phyloP scores from a whole-genome alignment of 331 rosid species.

The Saraca asoca region DNA sequence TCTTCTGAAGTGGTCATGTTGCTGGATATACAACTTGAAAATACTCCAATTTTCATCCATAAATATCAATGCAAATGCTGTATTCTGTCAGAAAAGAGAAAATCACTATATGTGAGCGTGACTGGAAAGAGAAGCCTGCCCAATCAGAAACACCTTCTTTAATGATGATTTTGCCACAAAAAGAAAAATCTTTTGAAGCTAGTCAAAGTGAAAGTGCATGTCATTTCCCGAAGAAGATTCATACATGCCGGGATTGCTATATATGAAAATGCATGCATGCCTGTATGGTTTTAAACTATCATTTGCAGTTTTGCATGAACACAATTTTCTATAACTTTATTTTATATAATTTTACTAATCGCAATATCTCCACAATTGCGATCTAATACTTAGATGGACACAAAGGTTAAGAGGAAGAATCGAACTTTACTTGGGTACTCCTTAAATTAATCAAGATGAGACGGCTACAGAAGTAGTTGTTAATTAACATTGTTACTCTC shows the following conservation, averaged over 20 bases:
- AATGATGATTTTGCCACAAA: constrained; percentile 46
- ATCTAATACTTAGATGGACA: no score
- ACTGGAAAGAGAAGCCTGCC: constrained; percentile 41
- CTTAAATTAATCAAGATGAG: neutral
- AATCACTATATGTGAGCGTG: constrained; percentile 35
- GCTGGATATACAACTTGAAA: constrained; percentile 4
- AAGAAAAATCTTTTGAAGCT: constrained; percentile 37
- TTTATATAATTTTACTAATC: no score
- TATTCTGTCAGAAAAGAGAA: constrained; percentile 23
- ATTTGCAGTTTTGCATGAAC: no score
- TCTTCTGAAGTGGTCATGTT: constrained; percentile 11
- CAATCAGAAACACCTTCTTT: constrained; percentile 36
- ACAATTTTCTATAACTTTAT: no score
- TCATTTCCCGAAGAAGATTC: constrained; percentile 50
- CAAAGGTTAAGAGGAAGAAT: no score
- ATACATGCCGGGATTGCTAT: constrained; percentile 20
- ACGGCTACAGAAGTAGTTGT: constrained; percentile 28
- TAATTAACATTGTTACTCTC: constrained; percentile 27
- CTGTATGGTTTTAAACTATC: neutral
- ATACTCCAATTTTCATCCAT: constrained; percentile 16
- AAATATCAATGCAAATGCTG: constrained; percentile 25
- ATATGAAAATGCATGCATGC: constrained; percentile 6
- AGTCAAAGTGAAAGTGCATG: constrained; percentile 44
- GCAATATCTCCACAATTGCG: no score
- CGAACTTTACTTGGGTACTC: no score